Base-by-base conservation (phyloP, 345 rosid species). In the Chamaenerion angustifolium region DNA sequence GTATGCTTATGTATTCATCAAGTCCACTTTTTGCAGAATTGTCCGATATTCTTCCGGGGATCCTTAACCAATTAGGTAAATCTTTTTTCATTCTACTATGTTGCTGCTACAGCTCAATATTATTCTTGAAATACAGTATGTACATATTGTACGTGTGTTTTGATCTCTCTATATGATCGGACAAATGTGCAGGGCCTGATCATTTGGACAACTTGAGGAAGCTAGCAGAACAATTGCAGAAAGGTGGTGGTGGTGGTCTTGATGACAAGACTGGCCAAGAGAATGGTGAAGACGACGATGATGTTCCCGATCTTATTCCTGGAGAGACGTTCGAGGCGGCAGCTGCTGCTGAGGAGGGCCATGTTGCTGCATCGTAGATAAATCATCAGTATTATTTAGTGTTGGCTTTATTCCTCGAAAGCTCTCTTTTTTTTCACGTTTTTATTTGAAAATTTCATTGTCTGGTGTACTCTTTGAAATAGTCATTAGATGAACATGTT, bases 181-280 rank as follows among this genome's bases (percentile, higher is more conserved):
- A n/a, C n/a, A n/a, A n/a, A 37, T 43, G 45, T 67, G 10, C 77
- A 89, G 97, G 95, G 12, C 88, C 85, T 3, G 93, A 88, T 71
- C 82, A 78, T 75, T 75, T 85, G 79, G 95, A 88, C 63, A 85
- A 81, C 68, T 64, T 88, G 59, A 85, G 80, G 79, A 88, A 82
- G 73, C 58, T 88, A 69, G 97, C 95, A 3, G 97, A 85, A 75
- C 97, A 88, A 67, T 70, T 85, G 64, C 83, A 88, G 77, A 88
- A 69, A 71, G 8, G n/a, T n/a, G n/a, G n/a, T n/a, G n/a, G 37
- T 8, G 37, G 37, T 8, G 67, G 56, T 14, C 75, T 83, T 40
- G 57, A 76, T n/a, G n/a, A n/a, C n/a, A n/a, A n/a, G 27, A 2
- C 2, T 11, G 67, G 68, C 37, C 37, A 31, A 31, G 37, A 31